Evolutionary conservation across 345 rosid species (phyloP).

Genomic region (Moricandia arvensis): DNA sequence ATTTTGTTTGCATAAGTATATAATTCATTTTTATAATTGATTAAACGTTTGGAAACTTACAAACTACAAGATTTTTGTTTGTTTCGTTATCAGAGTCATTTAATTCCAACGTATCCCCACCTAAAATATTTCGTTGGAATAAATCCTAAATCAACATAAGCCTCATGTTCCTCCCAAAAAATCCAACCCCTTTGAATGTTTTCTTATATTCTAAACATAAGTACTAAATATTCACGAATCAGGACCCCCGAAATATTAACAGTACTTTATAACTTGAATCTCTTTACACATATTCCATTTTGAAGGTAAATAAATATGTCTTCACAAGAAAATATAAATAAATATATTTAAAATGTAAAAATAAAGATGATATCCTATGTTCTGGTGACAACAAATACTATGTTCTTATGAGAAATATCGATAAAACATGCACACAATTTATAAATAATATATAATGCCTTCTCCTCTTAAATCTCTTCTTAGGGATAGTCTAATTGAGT

Average conservation of each 20-base stretch:
- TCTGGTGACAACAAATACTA: neutral
- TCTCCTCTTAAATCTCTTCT: neutral
- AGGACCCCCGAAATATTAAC: no score
- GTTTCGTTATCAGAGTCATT: constrained; percentile 16
- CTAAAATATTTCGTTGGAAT: constrained; percentile 26
- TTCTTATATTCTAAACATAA: neutral
- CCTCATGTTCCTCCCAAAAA: constrained; percentile 23
- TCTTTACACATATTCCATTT: neutral
- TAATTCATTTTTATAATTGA: neutral
- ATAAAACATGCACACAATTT: neutral
- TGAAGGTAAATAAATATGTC: neutral
- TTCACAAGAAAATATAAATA: neutral
- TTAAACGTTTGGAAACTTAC: neutral
- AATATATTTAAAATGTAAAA: neutral
- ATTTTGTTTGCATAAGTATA: neutral
- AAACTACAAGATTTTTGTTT: neutral
- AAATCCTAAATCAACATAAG: constrained; percentile 32
- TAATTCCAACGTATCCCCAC: constrained; percentile 28
- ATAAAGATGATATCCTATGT: neutral
- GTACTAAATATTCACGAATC: constrained; percentile 7
- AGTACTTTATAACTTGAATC: no score
- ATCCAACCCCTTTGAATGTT: constrained; percentile 22
- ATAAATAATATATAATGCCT: neutral
- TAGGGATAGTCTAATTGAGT: neutral
- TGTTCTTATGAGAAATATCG: neutral